Evolutionary conservation across 2,329 filamentous ascomycete genomes (phyloP), one percentile per base, ranked within the genome.

Genomic region (Fonsecaea pedrosoi): DNA sequence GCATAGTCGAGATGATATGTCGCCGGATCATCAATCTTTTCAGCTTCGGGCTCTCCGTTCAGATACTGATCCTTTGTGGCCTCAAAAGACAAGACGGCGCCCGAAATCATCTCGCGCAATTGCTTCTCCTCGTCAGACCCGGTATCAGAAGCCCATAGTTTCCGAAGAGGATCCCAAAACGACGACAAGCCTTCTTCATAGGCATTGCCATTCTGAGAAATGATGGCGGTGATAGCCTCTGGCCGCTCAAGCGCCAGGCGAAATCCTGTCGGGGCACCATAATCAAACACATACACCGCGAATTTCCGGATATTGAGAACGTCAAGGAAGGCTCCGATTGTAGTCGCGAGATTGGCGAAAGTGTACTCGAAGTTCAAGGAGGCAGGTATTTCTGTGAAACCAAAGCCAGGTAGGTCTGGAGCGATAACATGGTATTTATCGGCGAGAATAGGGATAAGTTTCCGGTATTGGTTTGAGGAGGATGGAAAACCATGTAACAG

Each of bases 211-310:
- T 88, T 88, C 71, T 89, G 86, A 2, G 81, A 78, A 63, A 89
- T 79, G 68, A 89, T 84, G 13, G 84, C 83, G 42, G 78, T 77
- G 61, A 88, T 77, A 10, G 78, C 77, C 0, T 81, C 74, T 0
- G 84, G 83, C 2, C 82, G 77, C 53, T 81, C 69, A 1, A 87
- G 78, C 0, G 86, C 86, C 1, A 88, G 77, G 2, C 85, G 81
- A 30, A 87, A 76, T 0, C 82, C 86, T 0, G 81, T 79, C 0
- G 87, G 86, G 0, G 86, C 85, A 59, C 87, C 87, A 73, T 89
- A 89, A 78, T 89, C 86, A 73, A 89, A 89, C 68, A 89, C 82
- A 74, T 88, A 89, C 34, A 87, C 75, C 13, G 83, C 81, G 75
- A 83, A 87, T 37, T 79, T 80, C 18, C 63, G 42, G 40, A 88